These are phyloP conservation scores for Logfia minima DNA, from an alignment of 129 eudicot genomes.

Conservation along the genomic window DNA sequence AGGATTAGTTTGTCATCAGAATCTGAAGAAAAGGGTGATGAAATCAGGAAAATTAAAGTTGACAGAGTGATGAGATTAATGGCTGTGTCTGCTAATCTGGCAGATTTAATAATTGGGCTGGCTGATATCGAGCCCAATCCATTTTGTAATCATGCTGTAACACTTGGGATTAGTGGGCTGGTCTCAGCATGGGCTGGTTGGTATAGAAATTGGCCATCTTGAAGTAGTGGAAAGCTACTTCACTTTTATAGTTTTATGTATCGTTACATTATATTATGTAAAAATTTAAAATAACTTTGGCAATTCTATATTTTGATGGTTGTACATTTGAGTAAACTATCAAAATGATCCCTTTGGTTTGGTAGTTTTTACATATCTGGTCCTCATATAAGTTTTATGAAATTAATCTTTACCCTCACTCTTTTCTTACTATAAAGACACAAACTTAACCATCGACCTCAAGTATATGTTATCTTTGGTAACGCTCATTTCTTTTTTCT, in stretches of 20 bases:
- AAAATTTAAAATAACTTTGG: neutral
- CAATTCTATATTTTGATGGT: neutral
- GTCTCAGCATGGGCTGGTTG: slow-evolving; percentile 99
- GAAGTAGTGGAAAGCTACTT: slow-evolving; percentile 1
- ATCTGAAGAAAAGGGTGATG: slow-evolving; percentile 33
- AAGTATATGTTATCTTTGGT: too few relatives aligned
- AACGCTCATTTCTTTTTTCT: too few relatives aligned
- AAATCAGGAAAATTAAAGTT: slow-evolving; percentile 47
- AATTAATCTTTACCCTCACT: too few relatives aligned
- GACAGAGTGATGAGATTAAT: slow-evolving; percentile 95
- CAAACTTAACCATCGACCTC: too few relatives aligned
- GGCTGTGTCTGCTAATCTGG: slow-evolving; percentile 93
- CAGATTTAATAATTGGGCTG: slow-evolving; percentile 75
- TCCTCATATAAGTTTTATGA: too few relatives aligned
- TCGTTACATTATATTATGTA: neutral
- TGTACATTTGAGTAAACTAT: neutral
- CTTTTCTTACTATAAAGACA: too few relatives aligned
- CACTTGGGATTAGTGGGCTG: slow-evolving; percentile 90
- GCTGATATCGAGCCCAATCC: slow-evolving; percentile 98
- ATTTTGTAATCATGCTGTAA: slow-evolving; percentile 76
- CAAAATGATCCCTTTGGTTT: neutral
- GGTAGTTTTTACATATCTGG: neutral
- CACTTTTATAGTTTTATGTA: neutral
- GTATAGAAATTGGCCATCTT: slow-evolving; percentile 99
- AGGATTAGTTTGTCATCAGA: slow-evolving; percentile 35